Conservation (phyloP, 495 filamentous ascomycete species). For the Neurospora sublineolata region DNA sequence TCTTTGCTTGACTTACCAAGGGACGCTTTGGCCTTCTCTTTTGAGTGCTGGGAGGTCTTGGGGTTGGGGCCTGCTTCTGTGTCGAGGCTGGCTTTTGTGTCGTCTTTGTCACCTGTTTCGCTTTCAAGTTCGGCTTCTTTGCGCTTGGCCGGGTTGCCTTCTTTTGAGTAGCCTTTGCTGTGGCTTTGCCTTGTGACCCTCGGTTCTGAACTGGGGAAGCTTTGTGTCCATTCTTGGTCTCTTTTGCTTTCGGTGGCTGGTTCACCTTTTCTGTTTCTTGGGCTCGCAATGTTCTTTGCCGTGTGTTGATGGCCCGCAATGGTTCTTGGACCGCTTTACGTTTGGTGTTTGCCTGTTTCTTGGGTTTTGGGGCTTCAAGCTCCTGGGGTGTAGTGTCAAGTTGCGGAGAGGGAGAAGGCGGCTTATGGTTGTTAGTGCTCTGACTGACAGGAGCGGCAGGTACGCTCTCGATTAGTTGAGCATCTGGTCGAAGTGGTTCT, state of each 20-base stretch:
- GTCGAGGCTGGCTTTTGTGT: background rate
- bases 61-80: background rate
- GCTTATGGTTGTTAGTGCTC: background rate
- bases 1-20: slow-evolving; percentile 5
- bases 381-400: background rate
- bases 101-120: background rate
- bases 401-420: background rate
- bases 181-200: background rate
- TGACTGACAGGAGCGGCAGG: background rate
- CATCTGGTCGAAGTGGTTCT: background rate
- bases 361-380: background rate
- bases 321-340: background rate
- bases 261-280: background rate
- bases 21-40: slow-evolving; percentile 14
- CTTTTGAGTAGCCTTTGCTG: background rate
- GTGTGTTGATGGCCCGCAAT: background rate
- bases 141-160: background rate
- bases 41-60: background rate
- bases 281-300: background rate
- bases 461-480: background rate
- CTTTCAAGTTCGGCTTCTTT: background rate
- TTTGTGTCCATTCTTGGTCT: background rate
- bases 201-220: background rate
- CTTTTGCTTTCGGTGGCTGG: background rate
- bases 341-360: background rate